Evolutionary conservation across 345 rosid genomes (phyloP).

Genomic region (Mercurialis annua): DNA sequence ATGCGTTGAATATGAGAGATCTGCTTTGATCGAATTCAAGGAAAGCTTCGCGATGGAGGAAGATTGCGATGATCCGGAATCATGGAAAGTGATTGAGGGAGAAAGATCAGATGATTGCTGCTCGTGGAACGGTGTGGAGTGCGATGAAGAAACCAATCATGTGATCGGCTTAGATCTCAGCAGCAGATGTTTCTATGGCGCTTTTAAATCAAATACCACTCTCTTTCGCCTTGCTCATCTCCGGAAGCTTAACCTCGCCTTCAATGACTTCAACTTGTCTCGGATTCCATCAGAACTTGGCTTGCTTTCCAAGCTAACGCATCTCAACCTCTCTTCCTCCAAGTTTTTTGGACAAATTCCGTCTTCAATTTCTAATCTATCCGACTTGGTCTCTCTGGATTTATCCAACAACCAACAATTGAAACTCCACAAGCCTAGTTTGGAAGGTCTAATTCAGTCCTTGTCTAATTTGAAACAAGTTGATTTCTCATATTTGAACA

Average conservation of each 20-base stretch:
- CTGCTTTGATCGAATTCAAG: slow-evolving; percentile 14
- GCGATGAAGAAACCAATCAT: slow-evolving; percentile 4
- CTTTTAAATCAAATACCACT: slow-evolving; percentile 16
- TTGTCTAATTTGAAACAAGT: too few species aligned
- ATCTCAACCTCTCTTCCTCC: slow-evolving; percentile 17
- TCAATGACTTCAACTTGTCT: slow-evolving; percentile 18
- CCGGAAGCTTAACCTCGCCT: slow-evolving; percentile 13
- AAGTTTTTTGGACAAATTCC: slow-evolving; percentile 16
- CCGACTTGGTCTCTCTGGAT: slow-evolving; percentile 11
- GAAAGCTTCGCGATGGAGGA: slow-evolving; percentile 1
- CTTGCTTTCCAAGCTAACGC: background rate
- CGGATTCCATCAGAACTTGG: slow-evolving; percentile 10
- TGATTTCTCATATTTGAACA: too few species aligned
- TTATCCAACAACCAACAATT: too few species aligned
- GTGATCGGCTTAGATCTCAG: slow-evolving; percentile 15
- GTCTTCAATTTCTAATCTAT: background rate
- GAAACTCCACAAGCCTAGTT: too few species aligned
- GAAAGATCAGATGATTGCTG: slow-evolving; percentile 8
- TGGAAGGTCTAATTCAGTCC: too few species aligned
- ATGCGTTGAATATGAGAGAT: background rate
- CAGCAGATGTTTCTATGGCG: slow-evolving; percentile 18
- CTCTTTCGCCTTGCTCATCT: slow-evolving; percentile 22
- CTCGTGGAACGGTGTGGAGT: slow-evolving; percentile 24
- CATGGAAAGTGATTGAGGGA: slow-evolving; percentile 2
- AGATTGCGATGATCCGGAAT: background rate